These are phyloP conservation scores for Sporormia fimetaria DNA, from an alignment of 495 filamentous ascomycete genomes.

Conservation along the genomic window DNA sequence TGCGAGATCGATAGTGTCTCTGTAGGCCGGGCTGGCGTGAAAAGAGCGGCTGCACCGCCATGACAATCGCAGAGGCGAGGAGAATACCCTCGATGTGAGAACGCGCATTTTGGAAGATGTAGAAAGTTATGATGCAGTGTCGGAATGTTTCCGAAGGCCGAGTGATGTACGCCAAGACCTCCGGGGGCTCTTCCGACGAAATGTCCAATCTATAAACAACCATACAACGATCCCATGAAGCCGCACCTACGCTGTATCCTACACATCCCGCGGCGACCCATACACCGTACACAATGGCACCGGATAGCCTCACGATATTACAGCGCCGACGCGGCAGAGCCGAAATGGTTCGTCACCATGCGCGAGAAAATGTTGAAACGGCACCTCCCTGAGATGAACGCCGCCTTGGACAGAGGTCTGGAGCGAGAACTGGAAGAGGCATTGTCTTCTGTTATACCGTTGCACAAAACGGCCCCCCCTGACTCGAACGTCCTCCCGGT, in stretches of 20 bases:
- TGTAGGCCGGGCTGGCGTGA: slow-evolving; percentile 7
- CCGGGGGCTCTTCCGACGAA: too few species aligned
- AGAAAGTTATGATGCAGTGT: too few species aligned
- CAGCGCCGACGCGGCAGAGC: neutral
- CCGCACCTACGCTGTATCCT: too few species aligned
- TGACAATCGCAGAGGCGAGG: too few species aligned
- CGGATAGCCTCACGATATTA: neutral
- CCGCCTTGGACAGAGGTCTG: neutral
- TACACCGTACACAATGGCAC: slow-evolving; percentile 7
- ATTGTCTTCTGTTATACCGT: slow-evolving; percentile 1
- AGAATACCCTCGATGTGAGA: too few species aligned
- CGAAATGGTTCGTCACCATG: slow-evolving; percentile 2
- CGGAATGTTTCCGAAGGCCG: too few species aligned
- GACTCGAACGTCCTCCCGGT: slow-evolving; percentile 20
- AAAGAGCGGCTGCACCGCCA: too few species aligned
- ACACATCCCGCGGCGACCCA: neutral
- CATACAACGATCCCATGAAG: too few species aligned
- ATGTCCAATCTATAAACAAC: too few species aligned
- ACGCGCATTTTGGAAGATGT: too few species aligned
- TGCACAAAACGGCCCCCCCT: neutral
- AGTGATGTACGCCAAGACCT: too few species aligned
- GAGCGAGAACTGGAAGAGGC: neutral
- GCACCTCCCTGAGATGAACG: neutral
- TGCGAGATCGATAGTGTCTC: slow-evolving; percentile 17
- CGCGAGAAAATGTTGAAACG: slow-evolving; percentile 9